Conservation (phyloP, 106 monocot species). For the Allium sativum region DNA sequence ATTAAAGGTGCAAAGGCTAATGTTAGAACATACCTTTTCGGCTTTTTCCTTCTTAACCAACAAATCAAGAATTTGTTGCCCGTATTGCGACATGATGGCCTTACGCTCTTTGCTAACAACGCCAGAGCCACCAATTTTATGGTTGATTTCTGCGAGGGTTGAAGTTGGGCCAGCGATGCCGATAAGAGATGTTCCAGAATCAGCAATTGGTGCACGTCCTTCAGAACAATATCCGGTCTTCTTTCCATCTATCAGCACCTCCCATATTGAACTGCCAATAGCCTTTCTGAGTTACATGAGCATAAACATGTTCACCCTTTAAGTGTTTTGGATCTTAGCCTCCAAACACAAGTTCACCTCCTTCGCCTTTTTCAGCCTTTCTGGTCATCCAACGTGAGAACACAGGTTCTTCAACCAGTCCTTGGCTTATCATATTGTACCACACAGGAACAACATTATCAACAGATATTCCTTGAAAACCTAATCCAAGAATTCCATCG, state of each 20-base stretch:
- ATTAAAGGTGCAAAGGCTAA: slow-evolving; percentile 50
- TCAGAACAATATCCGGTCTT: slow-evolving; percentile 31
- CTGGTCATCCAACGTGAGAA: slow-evolving; percentile 75
- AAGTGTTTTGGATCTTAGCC: slow-evolving; percentile 49
- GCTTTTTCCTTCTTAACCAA: slow-evolving; percentile 28
- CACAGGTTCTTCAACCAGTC: slow-evolving; percentile 39
- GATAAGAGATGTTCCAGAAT: slow-evolving; percentile 45
- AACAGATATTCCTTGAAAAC: slow-evolving; percentile 46
- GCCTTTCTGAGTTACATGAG: slow-evolving; percentile 51
- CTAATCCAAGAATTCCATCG: slow-evolving; percentile 48
- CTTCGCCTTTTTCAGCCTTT: slow-evolving; percentile 27
- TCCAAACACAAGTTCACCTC: slow-evolving; percentile 70
- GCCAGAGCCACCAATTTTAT: slow-evolving; percentile 52
- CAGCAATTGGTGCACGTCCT: slow-evolving; percentile 36
- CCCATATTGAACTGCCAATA: slow-evolving; percentile 72
- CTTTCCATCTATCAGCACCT: slow-evolving; percentile 27
- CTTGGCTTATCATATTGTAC: slow-evolving; percentile 36
- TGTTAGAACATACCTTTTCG: slow-evolving; percentile 35
- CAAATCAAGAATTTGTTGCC: slow-evolving; percentile 31
- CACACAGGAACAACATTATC: slow-evolving; percentile 25
- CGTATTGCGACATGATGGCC: slow-evolving; percentile 44
- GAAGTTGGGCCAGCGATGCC: slow-evolving; percentile 47
- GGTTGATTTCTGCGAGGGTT: slow-evolving; percentile 46
- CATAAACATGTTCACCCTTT: slow-evolving; percentile 53
- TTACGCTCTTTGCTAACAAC: slow-evolving; percentile 55